Evolutionary conservation across 2,329 filamentous ascomycete species (phyloP), one percentile per base, ranked within the genome.

Genomic region (Trichoderma atrobrunneum): DNA sequence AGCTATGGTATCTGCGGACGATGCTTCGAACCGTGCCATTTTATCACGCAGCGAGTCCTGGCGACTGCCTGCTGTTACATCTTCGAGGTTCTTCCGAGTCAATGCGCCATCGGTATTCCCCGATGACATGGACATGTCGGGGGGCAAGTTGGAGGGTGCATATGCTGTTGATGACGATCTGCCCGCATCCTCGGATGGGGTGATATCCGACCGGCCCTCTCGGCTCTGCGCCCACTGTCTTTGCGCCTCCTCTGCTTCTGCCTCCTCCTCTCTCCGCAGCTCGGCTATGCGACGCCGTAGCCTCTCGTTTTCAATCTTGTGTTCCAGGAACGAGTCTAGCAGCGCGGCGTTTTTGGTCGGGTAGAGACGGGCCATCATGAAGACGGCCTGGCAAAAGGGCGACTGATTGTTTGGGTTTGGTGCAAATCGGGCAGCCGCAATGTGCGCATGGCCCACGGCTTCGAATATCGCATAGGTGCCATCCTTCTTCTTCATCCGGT

Each of bases 281-380:
- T 97, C 94, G 21, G 92, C 90, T 74, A 98, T 97, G 57, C 93
- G 90, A 76, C 93, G 92, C 77, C 90, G 90, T 63, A 98, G 82
- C 5, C 95, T 89, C 83, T 97, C 94, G 78, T 98, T 97, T 81
- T 98, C 95, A 70, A 97, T 95, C 82, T 98, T 98, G 84, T 98
- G 95, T 80, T 98, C 95, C 32, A 98, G 86, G 78, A 98, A 98
- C 0, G 94, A 97, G 82, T 98, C 95, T 24, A 98, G 86, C 12
- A 98, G 86, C 4, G 89, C 89, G 1, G 94, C 91, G 78, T 95
- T 97, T 82, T 93, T 95, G 34, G 93, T 97, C 6, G 94, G 94
- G 80, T 98, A 97, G 1, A 93, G 93, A 24, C 95, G 89, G 10
- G 93, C 91, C 90, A 97, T 95, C 86, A 98, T 93, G 80, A 98